Evolutionary conservation across 805 yeast genomes (phyloP).

Genomic region (Candida khao-thaluensis): DNA sequence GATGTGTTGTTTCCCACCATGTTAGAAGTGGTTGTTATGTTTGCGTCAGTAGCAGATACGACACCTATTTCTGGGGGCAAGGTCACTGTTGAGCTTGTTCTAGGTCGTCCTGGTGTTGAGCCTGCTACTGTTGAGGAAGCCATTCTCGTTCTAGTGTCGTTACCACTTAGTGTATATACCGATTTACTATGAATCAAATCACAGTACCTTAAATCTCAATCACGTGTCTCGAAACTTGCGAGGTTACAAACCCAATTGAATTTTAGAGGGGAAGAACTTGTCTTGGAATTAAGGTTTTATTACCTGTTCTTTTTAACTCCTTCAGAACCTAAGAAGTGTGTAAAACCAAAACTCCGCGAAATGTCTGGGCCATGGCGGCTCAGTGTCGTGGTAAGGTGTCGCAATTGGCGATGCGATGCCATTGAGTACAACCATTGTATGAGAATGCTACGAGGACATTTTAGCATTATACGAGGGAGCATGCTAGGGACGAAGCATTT

Average conservation of each 20-base stretch:
- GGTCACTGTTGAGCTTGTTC: constrained; percentile 18
- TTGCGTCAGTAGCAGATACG: constrained; percentile 25
- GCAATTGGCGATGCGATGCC: not conserved
- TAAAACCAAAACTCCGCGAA: no score
- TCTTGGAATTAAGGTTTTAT: no score
- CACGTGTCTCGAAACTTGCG: no score
- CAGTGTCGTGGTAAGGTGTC: not conserved
- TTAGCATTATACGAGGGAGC: no score
- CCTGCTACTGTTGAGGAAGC: constrained; percentile 17
- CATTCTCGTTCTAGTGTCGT: not conserved
- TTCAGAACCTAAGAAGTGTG: no score
- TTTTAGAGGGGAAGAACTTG: no score
- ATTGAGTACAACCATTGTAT: not conserved
- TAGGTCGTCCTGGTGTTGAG: constrained; percentile 17
- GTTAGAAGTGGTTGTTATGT: constrained; percentile 18
- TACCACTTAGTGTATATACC: constrained; percentile 3
- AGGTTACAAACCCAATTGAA: no score
- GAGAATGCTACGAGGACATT: not conserved
- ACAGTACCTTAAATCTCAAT: no score
- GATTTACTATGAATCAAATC: no score
- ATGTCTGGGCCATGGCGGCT: not conserved
- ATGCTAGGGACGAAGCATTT: no score
- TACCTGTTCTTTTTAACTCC: no score
- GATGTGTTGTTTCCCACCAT: constrained; percentile 12
- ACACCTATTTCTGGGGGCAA: constrained; percentile 22